phyloP scores from a whole-genome alignment of 148 eudicot genomes.

The Chenopodium berlandieri region DNA sequence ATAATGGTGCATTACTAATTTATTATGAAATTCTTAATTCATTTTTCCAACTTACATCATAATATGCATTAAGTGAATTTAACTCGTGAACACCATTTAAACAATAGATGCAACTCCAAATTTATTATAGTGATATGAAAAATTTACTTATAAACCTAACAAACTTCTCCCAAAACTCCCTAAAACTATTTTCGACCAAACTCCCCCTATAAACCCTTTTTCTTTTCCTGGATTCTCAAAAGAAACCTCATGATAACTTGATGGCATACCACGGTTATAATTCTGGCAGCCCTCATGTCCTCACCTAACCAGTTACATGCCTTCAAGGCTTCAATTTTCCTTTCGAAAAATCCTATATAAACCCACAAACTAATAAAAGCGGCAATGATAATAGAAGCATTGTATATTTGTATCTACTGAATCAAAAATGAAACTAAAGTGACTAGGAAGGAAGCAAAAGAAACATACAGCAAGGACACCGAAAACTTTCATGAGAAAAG shows the following conservation, averaged over 20 bases:
- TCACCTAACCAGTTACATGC: not conserved
- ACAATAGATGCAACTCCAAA: no score
- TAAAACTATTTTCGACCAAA: not conserved
- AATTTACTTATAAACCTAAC: not conserved
- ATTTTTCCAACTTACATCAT: not conserved
- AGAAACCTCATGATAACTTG: not conserved
- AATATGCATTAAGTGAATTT: not conserved
- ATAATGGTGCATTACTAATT: not conserved
- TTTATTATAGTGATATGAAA: no score
- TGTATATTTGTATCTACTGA: no score
- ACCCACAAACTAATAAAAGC: not conserved
- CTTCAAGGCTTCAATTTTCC: not conserved
- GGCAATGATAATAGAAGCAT: not conserved
- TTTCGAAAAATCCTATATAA: not conserved
- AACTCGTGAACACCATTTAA: not conserved
- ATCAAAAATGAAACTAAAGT: not conserved
- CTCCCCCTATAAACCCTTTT: not conserved
- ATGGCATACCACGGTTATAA: not conserved
- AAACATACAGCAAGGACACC: constrained; percentile 89
- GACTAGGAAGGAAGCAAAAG: not conserved
- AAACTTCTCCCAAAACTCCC: not conserved
- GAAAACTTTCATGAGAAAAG: constrained; percentile 96
- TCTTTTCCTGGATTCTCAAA: not conserved
- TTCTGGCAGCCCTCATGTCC: not conserved
- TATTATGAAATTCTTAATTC: not conserved